Conservation (phyloP, 192 early-diverging fungal species). For the Backusella mclennaniae region DNA sequence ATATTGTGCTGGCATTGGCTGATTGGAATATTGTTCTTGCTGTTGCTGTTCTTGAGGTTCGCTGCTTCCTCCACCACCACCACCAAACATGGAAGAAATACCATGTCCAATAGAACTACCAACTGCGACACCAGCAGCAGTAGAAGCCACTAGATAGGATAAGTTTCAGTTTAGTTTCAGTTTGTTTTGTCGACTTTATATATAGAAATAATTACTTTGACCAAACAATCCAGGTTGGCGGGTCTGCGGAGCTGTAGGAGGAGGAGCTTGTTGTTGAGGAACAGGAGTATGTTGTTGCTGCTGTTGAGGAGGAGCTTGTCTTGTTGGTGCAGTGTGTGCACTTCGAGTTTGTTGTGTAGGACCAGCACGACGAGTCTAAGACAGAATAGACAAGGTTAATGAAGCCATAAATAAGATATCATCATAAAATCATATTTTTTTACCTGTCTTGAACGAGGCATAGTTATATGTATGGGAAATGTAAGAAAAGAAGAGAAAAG, state of each 20-base stretch:
- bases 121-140: conserved; percentile 91
- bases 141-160: conserved; percentile 67
- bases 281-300: conserved; percentile 33
- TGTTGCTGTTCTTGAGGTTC: conserved; percentile 38
- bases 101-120: conserved; percentile 73
- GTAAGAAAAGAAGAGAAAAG: conserved; percentile 7
- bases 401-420: background rate
- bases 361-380: conserved; percentile 40
- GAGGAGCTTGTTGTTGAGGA: conserved; percentile 31
- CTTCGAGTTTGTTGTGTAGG: conserved; percentile 47
- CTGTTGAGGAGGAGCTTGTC: conserved; percentile 46
- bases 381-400: background rate
- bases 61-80: conserved; percentile 26
- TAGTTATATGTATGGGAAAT: background rate
- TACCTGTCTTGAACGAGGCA: conserved; percentile 30
- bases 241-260: conserved; percentile 47
- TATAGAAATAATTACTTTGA: conserved; percentile 48
- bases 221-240: conserved; percentile 75
- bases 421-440: background rate
- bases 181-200: background rate
- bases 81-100: conserved; percentile 32
- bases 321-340: conserved; percentile 54
- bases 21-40: conserved; percentile 35
- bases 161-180: background rate
- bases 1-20: conserved; percentile 24